Percentiles rank a stretch among this genome's conserved stretches.
Evolutionary conservation across 2,329 filamentous ascomycete species (phyloP).

Genomic region (Thermomyces lanuginosus): DNA sequence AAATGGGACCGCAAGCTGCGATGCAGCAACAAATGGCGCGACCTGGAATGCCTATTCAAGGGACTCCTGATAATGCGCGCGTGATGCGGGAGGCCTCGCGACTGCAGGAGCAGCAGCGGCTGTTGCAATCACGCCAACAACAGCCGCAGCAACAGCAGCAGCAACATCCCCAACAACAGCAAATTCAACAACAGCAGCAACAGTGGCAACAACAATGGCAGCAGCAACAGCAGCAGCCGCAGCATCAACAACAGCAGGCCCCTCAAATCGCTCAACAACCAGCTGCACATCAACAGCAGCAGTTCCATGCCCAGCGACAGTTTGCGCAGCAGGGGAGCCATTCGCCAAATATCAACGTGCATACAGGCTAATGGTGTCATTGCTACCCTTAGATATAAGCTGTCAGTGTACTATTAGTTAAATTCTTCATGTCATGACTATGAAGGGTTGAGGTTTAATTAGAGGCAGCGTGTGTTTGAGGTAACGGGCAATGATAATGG

Average conservation of each 20-base stretch:
- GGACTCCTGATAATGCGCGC: constrained; percentile 33
- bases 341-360: constrained; percentile 31
- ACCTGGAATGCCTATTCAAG: constrained; percentile 36
- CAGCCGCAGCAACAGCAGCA: constrained; percentile 18
- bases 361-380: no score
- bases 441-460: no score
- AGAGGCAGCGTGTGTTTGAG: no score
- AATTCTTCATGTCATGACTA: no score
- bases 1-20: constrained; percentile 38
- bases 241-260: no score
- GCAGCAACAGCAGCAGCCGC: constrained; percentile 13
- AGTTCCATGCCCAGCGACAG: constrained; percentile 25
- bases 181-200: constrained; percentile 25
- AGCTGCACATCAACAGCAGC: no score
- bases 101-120: constrained; percentile 39
- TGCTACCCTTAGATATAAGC: no score
- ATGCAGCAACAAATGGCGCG: constrained; percentile 32
- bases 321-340: constrained; percentile 26
- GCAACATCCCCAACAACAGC: constrained; percentile 25
- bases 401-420: no score
- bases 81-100: constrained; percentile 33
- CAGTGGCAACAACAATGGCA: constrained; percentile 32
- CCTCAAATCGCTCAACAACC: no score
- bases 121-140: constrained; percentile 39
- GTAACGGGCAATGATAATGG: no score